These are phyloP conservation scores for Nigrospora sphaerica DNA, from an alignment of 2,329 filamentous ascomycete genomes.

Conservation along the genomic window DNA sequence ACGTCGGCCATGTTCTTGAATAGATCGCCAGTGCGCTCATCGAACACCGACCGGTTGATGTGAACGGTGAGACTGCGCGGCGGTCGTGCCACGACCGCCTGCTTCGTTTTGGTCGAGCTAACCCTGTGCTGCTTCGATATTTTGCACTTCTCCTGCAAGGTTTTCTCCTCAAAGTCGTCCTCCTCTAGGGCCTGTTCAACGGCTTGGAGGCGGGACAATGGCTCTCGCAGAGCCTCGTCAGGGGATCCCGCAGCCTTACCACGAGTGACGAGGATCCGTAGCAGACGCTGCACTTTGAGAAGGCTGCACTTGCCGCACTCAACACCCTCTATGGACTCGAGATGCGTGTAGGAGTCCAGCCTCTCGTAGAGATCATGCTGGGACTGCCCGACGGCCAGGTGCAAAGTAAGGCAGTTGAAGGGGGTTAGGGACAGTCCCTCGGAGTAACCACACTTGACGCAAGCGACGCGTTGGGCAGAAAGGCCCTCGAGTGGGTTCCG, in stretches of 20 bases:
- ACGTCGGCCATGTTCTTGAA: conserved; percentile 80
- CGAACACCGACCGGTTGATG: conserved; percentile 86
- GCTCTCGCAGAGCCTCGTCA: conserved; percentile 44
- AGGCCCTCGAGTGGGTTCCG: conserved; percentile 83
- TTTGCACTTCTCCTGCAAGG: conserved; percentile 55
- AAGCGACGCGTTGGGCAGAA: conserved; percentile 82
- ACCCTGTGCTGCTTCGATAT: conserved; percentile 62
- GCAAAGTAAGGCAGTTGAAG: conserved; percentile 89
- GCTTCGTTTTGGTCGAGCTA: conserved; percentile 78
- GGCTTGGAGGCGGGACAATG: conserved; percentile 50
- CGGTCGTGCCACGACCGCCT: conserved; percentile 76
- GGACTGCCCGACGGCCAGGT: conserved; percentile 55
- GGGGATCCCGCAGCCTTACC: conserved; percentile 25
- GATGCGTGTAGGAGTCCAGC: conserved; percentile 73
- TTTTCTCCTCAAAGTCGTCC: conserved; percentile 71
- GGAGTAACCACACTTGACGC: conserved; percentile 75
- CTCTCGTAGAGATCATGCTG: conserved; percentile 70
- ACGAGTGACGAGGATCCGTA: conserved; percentile 39
- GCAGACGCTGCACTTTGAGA: conserved; percentile 43
- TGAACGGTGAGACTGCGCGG: conserved; percentile 79
- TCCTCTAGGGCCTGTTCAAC: conserved; percentile 68
- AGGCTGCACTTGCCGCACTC: conserved; percentile 90
- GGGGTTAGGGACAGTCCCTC: conserved; percentile 86
- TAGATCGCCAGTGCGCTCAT: conserved; percentile 71
- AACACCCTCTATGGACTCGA: conserved; percentile 83